Evolutionary conservation across 108 stramenopile species (phyloP), one percentile per base, ranked within the genome.

Genomic region (Cyclotella cryptica): DNA sequence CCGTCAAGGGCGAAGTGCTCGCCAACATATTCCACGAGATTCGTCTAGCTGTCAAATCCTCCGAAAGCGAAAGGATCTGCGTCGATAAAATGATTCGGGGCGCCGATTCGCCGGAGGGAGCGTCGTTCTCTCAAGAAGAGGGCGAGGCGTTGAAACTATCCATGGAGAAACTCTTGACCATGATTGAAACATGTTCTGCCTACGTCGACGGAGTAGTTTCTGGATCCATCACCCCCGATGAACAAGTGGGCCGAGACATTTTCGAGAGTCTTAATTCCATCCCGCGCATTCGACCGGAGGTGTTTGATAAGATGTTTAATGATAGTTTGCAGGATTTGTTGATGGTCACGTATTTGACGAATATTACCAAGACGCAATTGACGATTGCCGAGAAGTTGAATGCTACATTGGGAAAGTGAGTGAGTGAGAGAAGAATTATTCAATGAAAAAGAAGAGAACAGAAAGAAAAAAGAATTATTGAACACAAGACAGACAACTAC

Each of bases 301-400:
- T 91, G 45, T 96, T 97, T 78, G 93, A 95, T 80, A 89, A 90
- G 43, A 85, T 96, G 28, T 97, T 97, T 85, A 84, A 91, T 74
- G 94, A 91, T 65, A 92, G 94, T 49, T 79, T 97, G 81, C 97
- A 98, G 80, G 98, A 99, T 87, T 81, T 99, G 76, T 86, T 99
- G 70, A 98, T 99, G 98, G 98, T 99, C 19, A 91, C 93, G 12
- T 98, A 98, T 84, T 92, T 99, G 74, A 84, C 92, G 66, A 93
- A 94, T 77, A 84, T 98, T 47, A 97, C 98, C 17, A 84, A 89
- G 85, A 96, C 97, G 28, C 97, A 99, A 81, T 79, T 98, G 39
- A 77, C 88, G 28, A 93, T 99, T 80, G 95, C 97, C n/a, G 98
- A 98, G 81, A 97, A 98, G 74, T 77, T 99, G 75, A 92, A 96